Base-by-base conservation (phyloP, 768 basidiomycete genomes). In the Suillus subaureus region DNA sequence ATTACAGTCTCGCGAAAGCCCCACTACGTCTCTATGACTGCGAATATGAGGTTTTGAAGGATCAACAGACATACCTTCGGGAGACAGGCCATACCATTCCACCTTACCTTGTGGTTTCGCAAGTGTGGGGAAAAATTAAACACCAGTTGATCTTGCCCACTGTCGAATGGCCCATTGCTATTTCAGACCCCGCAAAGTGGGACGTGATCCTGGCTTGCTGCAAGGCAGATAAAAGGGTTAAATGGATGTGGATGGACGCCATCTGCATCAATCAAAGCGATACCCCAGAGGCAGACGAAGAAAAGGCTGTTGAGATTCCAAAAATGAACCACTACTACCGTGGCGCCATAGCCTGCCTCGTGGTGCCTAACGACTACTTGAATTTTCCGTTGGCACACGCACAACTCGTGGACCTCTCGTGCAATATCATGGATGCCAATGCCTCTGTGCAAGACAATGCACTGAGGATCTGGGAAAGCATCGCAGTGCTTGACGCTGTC, bases 21-120 rank as follows among this genome's bases (percentile, higher is more conserved):
- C 49, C 49, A 23, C 49, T 49, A 49, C 49, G 49, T 26, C 49
- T 49, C 49, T 49, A 49, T 49, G 49, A 49, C 23, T 49, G 49
- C 3, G 49, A 49, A 13, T 2, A 26, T 26, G 49, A 49, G 13
- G 49, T 49, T 15, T 26, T 49, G 23, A 49, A 49, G 13, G 49
- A 49, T 49, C 49, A 49, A 49, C 23, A 49, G 23, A 49, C 49
- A 26, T 49, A 49, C 49, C 49, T 49, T 26, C 49, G 0, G 13
- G 49, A 49, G 23, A 49, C 49, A 49, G 49, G 49, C 6, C 23
- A 49, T 26, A 26, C 23, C 23, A 49, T 49, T 49, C 49, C 49
- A 49, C 23, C 49, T 49, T 49, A 49, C 23, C 23, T 49, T 26
- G 49, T 7, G 13, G 49, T 49, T 8, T 49, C 23, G 13, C 49